Conservation (phyloP, 2,329 filamentous ascomycete genomes). For the Graphium sp. region DNA sequence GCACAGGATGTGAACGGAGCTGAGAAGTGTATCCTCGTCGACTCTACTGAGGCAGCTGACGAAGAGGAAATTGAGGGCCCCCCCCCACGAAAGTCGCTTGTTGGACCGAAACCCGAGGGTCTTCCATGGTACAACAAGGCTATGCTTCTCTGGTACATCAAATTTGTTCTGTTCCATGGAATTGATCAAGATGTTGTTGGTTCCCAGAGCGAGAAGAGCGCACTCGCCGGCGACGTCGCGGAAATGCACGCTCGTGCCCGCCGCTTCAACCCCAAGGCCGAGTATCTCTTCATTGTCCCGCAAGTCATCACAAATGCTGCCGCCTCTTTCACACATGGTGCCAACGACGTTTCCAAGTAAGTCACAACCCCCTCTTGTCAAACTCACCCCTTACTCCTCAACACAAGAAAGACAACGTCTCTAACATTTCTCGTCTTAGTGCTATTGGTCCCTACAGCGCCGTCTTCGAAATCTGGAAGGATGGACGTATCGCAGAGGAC, state of each 20-base stretch:
- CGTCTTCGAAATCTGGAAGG: constrained; percentile 43
- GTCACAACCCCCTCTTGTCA: too few relatives aligned
- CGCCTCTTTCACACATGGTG: constrained; percentile 48
- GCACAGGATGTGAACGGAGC: background rate
- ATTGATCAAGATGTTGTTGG: constrained; percentile 23
- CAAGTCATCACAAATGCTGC: constrained; percentile 44
- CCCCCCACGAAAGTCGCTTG: constrained; percentile 13
- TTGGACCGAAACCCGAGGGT: constrained; percentile 22
- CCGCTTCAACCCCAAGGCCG: constrained; percentile 44
- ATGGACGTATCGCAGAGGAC: too few relatives aligned
- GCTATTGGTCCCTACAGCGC: constrained; percentile 46
- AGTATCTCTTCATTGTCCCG: constrained; percentile 43
- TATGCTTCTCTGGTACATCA: constrained; percentile 25
- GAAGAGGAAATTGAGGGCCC: constrained; percentile 20
- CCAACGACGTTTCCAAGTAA: constrained; percentile 39
- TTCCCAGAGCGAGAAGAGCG: constrained; percentile 16
- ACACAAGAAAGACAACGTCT: too few relatives aligned
- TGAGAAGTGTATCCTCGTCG: constrained; percentile 5
- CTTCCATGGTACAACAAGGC: constrained; percentile 21
- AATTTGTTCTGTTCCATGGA: constrained; percentile 28
- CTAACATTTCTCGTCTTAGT: too few relatives aligned
- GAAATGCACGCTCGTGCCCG: constrained; percentile 36
- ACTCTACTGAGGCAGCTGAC: constrained; percentile 2
- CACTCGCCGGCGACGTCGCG: constrained; percentile 33
- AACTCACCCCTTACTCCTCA: too few relatives aligned